phyloP scores from a whole-genome alignment of 345 rosid genomes.

The Syzygium aqueum region DNA sequence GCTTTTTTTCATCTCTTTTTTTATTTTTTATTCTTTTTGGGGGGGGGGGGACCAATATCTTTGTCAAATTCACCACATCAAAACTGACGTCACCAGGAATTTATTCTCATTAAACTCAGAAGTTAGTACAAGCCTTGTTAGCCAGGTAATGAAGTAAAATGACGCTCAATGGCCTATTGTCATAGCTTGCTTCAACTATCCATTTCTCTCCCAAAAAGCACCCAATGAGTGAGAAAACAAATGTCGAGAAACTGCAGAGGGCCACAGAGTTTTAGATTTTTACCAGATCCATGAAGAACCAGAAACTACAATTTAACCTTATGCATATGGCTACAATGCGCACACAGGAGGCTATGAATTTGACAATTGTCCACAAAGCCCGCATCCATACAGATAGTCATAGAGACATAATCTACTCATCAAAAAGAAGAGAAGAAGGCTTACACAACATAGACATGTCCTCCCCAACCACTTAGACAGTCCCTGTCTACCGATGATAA shows the following conservation, averaged over 20 bases:
- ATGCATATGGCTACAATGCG: neutral
- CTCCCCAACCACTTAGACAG: conserved; percentile 99
- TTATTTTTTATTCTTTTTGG: neutral
- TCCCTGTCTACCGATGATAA: conserved; percentile 90
- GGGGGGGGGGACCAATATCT: neutral
- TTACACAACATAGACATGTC: conserved; percentile 94
- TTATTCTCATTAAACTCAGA: neutral
- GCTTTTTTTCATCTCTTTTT: neutral
- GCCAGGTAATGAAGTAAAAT: neutral
- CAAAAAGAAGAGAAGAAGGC: conserved; percentile 9
- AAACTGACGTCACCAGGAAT: neutral
- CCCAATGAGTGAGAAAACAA: neutral
- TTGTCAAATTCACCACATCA: neutral
- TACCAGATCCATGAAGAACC: neutral
- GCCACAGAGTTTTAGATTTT: neutral
- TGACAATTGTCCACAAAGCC: neutral
- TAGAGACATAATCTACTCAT: neutral
- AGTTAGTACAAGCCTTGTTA: neutral
- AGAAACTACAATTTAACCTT: neutral
- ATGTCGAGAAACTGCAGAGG: neutral
- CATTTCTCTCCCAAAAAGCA: neutral
- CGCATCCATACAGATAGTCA: neutral
- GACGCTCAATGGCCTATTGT: neutral
- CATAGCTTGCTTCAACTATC: neutral
- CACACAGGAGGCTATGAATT: neutral